Percentiles rank a stretch among this genome's conserved stretches.
These are phyloP conservation scores for Blastobotrys malaysiensis DNA, from an alignment of 1,139 yeast species.

Conservation along the genomic window DNA sequence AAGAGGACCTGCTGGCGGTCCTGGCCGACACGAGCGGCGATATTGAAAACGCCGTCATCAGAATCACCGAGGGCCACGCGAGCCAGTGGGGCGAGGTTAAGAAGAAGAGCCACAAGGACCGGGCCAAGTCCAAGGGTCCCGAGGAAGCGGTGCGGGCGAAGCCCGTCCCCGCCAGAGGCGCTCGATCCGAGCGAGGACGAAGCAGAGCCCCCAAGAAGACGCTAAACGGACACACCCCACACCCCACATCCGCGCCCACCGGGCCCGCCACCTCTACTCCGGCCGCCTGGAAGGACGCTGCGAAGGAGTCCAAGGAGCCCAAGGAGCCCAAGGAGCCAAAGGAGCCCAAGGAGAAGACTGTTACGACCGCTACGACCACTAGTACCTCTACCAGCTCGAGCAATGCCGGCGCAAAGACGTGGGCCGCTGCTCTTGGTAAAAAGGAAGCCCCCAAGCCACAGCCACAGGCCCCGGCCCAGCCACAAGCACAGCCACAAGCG, in stretches of 20 bases:
- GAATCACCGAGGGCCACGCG: slow-evolving; percentile 71
- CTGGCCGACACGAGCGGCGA: slow-evolving; percentile 69
- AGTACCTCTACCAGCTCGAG: slow-evolving; percentile 16
- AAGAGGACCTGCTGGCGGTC: slow-evolving; percentile 73
- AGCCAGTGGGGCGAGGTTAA: slow-evolving; percentile 60
- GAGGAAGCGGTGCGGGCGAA: slow-evolving; percentile 15
- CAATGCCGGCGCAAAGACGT: slow-evolving; percentile 22
- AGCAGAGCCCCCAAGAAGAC: slow-evolving; percentile 16
- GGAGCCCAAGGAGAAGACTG: not conserved
- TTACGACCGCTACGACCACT: slow-evolving; percentile 13
- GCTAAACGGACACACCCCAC: slow-evolving; percentile 12
- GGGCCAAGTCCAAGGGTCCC: slow-evolving; percentile 25
- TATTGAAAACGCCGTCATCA: slow-evolving; percentile 73
- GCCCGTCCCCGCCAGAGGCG: slow-evolving; percentile 11
- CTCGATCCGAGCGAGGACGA: slow-evolving; percentile 17
- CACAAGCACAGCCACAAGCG: slow-evolving; percentile 7
- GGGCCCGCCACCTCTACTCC: slow-evolving; percentile 11
- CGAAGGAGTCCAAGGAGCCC: too few relatives aligned
- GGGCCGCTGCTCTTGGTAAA: slow-evolving; percentile 27
- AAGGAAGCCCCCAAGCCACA: slow-evolving; percentile 9
- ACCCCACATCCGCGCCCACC: slow-evolving; percentile 3
- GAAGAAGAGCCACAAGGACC: slow-evolving; percentile 40
- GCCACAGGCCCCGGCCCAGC: slow-evolving; percentile 11
- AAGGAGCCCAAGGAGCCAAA: slow-evolving; percentile 4
- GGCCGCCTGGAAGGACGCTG: not conserved